Evolutionary conservation across 2,329 filamentous ascomycete genomes (phyloP).

Genomic region (Colletotrichum sojae): DNA sequence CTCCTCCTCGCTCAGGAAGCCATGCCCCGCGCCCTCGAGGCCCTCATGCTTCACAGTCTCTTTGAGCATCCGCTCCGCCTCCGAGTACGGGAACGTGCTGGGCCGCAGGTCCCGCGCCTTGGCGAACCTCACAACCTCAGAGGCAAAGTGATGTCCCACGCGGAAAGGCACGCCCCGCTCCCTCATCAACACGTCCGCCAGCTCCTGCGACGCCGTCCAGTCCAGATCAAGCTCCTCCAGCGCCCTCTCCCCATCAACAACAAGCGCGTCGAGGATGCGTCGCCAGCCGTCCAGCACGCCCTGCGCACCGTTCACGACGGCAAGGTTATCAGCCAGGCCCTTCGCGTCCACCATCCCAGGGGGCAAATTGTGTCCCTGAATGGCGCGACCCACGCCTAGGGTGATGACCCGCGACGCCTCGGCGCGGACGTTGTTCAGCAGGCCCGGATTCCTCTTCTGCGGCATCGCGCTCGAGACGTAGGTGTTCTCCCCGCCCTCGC

Average conservation of each 20-base stretch:
- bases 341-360: constrained; percentile 35
- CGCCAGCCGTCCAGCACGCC: constrained; percentile 1
- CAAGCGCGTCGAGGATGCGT: constrained; percentile 25
- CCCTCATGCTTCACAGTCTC: constrained; percentile 10
- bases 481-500: constrained; percentile 30
- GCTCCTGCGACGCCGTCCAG: constrained; percentile 37
- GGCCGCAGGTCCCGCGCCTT: constrained; percentile 13
- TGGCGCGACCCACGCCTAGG: constrained; percentile 24
- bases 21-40: neutral
- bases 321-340: constrained; percentile 25
- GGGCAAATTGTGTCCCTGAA: constrained; percentile 33
- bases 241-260: constrained; percentile 23
- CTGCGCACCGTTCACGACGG: constrained; percentile 11
- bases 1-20: constrained; percentile 13
- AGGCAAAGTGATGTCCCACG: constrained; percentile 38
- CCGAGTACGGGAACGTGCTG: constrained; percentile 22
- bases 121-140: constrained; percentile 28
- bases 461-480: constrained; percentile 37
- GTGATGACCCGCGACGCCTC: constrained; percentile 30
- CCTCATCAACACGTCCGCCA: constrained; percentile 32
- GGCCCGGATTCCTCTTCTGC: constrained; percentile 33
- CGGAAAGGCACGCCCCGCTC: constrained; percentile 31
- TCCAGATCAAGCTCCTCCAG: constrained; percentile 31
- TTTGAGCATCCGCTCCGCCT: constrained; percentile 23
- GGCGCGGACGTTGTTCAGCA: constrained; percentile 5